Percentiles rank a stretch among this genome's conserved stretches.
Evolutionary conservation across 2,329 filamentous ascomycete species (phyloP).

Genomic region (Blastomyces percursus): DNA sequence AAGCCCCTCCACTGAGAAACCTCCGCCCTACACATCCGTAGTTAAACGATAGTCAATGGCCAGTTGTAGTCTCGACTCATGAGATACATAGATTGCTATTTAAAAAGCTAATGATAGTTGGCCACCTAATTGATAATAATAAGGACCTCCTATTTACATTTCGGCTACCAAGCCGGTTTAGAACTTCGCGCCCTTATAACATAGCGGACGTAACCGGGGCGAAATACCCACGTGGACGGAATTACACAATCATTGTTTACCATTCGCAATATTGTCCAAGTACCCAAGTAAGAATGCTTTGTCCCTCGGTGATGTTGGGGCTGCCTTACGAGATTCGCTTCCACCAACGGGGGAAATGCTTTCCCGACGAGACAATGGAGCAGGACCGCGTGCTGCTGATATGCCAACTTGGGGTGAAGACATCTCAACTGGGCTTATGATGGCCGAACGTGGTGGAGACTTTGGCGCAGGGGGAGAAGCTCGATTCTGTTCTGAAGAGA

Average conservation of each 20-base stretch:
- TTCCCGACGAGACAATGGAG: slow-evolving; percentile 14
- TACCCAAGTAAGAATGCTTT: slow-evolving; percentile 68
- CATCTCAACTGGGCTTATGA: slow-evolving; percentile 16
- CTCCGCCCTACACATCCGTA: too few species aligned
- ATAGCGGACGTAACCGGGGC: neutral
- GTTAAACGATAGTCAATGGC: neutral
- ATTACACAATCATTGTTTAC: slow-evolving; percentile 22
- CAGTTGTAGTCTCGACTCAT: neutral
- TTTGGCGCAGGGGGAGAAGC: slow-evolving; percentile 5
- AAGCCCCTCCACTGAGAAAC: neutral
- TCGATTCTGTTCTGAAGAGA: slow-evolving; percentile 10
- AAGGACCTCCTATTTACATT: neutral
- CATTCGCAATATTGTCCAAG: slow-evolving; percentile 48
- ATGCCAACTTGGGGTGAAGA: slow-evolving; percentile 10
- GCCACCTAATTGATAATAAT: neutral
- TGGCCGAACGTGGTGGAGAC: slow-evolving; percentile 13
- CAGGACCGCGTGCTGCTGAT: neutral
- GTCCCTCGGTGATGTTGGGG: slow-evolving; percentile 52
- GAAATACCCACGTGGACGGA: neutral
- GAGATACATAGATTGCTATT: neutral
- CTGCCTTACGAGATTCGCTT: slow-evolving; percentile 15
- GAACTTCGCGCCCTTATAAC: neutral
- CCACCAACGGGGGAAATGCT: slow-evolving; percentile 15
- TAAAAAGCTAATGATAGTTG: neutral
- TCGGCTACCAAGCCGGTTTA: neutral